phyloP scores from a whole-genome alignment of 2,329 filamentous ascomycete genomes.

The Rachicladosporium sp. region DNA sequence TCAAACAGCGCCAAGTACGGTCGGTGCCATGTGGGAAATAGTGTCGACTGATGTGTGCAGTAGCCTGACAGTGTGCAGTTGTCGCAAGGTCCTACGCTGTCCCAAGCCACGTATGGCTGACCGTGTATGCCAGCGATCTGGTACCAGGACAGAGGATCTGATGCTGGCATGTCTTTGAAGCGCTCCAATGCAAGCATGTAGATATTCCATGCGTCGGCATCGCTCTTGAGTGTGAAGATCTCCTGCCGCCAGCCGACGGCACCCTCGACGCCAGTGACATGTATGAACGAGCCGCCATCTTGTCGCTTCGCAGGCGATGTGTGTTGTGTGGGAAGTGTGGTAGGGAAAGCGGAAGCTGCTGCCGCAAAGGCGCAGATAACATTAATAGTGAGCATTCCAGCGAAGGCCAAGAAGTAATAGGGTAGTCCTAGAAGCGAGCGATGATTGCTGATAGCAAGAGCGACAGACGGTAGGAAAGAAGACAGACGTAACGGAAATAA shows the following conservation, averaged over 20 bases:
- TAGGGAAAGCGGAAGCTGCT: too few species aligned
- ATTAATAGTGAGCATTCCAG: too few species aligned
- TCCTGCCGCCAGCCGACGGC: slow-evolving; percentile 6
- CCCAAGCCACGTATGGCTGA: slow-evolving; percentile 8
- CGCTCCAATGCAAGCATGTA: slow-evolving; percentile 6
- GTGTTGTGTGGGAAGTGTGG: too few species aligned
- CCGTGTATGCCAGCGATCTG: slow-evolving; percentile 11
- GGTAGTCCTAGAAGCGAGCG: too few species aligned
- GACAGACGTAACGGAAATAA: too few species aligned
- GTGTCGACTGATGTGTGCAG: slow-evolving; percentile 10
- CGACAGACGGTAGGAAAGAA: too few species aligned
- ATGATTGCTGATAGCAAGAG: too few species aligned
- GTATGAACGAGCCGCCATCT: too few species aligned
- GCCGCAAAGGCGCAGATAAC: too few species aligned
- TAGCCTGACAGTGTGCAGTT: slow-evolving; percentile 13
- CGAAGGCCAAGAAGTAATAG: too few species aligned
- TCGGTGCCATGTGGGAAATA: slow-evolving; percentile 12
- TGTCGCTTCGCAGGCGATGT: too few species aligned
- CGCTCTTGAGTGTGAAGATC: slow-evolving; percentile 5
- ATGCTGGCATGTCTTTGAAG: slow-evolving; percentile 5
- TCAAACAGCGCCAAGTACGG: slow-evolving; percentile 11
- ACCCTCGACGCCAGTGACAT: background rate
- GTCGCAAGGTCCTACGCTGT: slow-evolving; percentile 7
- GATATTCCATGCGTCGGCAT: slow-evolving; percentile 9
- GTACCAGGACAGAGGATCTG: slow-evolving; percentile 9